Evolutionary conservation across 306 rosid species (phyloP).

Genomic region (Sophora flavescens): DNA sequence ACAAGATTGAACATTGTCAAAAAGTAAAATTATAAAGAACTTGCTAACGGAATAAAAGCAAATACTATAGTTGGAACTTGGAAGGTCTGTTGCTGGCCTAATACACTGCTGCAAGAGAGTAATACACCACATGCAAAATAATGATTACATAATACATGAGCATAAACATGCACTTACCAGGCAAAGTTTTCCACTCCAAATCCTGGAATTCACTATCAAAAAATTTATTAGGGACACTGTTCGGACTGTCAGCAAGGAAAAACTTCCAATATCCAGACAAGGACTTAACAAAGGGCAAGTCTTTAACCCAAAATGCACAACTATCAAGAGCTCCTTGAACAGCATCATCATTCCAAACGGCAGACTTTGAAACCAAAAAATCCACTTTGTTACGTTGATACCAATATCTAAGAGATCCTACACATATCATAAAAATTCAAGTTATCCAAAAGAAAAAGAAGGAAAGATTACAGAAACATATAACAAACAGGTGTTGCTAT

Average conservation of each 20-base stretch:
- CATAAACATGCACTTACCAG: conserved; percentile 59
- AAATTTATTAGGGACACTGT: conserved; percentile 69
- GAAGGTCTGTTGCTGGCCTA: conserved; percentile 4
- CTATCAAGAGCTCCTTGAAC: conserved; percentile 77
- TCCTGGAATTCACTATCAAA: conserved; percentile 67
- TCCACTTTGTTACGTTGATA: conserved; percentile 80
- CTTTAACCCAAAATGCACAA: conserved; percentile 85
- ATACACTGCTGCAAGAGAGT: conserved; percentile 11
- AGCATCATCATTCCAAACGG: conserved; percentile 91
- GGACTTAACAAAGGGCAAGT: conserved; percentile 81
- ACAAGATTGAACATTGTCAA: not conserved
- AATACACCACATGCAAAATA: not conserved
- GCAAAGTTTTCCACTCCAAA: conserved; percentile 76
- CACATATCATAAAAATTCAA: conserved; percentile 42
- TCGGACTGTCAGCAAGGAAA: conserved; percentile 76
- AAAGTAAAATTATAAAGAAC: not conserved
- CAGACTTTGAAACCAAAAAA: conserved; percentile 69
- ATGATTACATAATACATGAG: not conserved
- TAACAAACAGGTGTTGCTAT: not conserved
- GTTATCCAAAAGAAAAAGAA: conserved; percentile 1
- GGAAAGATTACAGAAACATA: not conserved
- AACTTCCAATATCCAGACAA: conserved; percentile 94
- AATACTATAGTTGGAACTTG: not conserved
- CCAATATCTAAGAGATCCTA: conserved; percentile 94
- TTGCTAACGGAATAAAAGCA: conserved; percentile 13